Evolutionary conservation across 2,329 filamentous ascomycete genomes (phyloP).

Genomic region (Laburnicola sp.): DNA sequence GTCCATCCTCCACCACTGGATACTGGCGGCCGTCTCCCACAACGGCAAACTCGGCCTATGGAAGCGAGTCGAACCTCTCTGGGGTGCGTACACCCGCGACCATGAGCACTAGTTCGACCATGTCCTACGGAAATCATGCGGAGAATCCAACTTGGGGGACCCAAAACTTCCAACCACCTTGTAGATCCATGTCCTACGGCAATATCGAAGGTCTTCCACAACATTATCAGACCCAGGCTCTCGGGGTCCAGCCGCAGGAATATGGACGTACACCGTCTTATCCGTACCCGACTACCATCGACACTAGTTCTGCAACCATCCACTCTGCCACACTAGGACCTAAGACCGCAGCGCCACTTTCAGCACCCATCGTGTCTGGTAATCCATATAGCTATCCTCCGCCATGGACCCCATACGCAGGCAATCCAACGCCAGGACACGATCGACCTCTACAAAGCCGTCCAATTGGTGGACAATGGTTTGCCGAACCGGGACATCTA

Average conservation of each 20-base stretch:
- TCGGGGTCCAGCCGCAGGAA: constrained; percentile 38
- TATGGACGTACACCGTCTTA: constrained; percentile 41
- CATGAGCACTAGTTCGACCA: constrained; percentile 42
- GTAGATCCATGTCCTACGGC: constrained; percentile 46
- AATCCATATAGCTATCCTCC: constrained; percentile 35
- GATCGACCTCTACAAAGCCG: constrained; percentile 35
- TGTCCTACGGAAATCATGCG: constrained; percentile 38
- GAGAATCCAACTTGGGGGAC: constrained; percentile 37
- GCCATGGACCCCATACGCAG: constrained; percentile 37
- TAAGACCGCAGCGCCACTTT: constrained; percentile 36
- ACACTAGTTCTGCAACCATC: constrained; percentile 33
- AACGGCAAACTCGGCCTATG: constrained; percentile 40
- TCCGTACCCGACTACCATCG: constrained; percentile 38
- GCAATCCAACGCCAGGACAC: constrained; percentile 25
- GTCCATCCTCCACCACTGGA: constrained; percentile 34
- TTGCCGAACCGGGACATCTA: constrained; percentile 34
- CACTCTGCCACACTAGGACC: constrained; percentile 32
- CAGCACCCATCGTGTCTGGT: constrained; percentile 39
- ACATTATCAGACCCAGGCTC: constrained; percentile 35
- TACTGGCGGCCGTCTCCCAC: constrained; percentile 44
- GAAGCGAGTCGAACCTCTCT: constrained; percentile 42
- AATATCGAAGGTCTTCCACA: constrained; percentile 44
- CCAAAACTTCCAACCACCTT: constrained; percentile 35
- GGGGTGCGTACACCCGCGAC: constrained; percentile 40
- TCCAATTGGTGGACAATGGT: constrained; percentile 44